Percentiles rank a stretch among this genome's conserved stretches.
Conservation (phyloP, 1,284 basidiomycete genomes). For the Malassezia nana region DNA sequence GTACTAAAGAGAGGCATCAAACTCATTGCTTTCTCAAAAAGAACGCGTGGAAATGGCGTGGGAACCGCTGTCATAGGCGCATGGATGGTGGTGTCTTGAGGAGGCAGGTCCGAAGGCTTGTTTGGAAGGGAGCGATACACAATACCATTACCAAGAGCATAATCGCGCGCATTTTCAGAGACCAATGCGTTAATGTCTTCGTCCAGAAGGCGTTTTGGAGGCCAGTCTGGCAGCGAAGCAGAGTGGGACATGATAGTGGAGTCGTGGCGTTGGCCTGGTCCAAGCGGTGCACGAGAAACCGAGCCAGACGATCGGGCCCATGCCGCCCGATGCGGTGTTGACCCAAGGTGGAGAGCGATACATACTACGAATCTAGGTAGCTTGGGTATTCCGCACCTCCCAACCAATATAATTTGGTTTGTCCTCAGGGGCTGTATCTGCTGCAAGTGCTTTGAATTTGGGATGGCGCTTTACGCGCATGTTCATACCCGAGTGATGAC, state of each 20-base stretch:
- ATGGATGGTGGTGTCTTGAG: slow-evolving; percentile 62
- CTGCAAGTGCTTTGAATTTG: background rate
- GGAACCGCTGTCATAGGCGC: slow-evolving; percentile 81
- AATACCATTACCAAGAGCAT: slow-evolving; percentile 73
- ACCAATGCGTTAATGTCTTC: background rate
- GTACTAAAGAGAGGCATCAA: slow-evolving; percentile 73
- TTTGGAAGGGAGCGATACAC: slow-evolving; percentile 61
- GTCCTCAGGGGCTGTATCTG: slow-evolving; percentile 7
- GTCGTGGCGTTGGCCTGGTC: background rate
- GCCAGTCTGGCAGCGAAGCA: slow-evolving; percentile 8
- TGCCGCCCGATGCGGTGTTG: no score
- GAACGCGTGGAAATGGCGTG: slow-evolving; percentile 66
- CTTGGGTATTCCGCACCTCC: slow-evolving; percentile 4
- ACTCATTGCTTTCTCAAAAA: slow-evolving; percentile 61
- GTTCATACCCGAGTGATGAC: slow-evolving; percentile 33
- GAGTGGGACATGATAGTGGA: background rate
- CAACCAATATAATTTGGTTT: slow-evolving; percentile 8
- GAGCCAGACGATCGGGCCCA: background rate
- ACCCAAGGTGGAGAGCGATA: background rate
- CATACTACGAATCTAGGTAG: background rate
- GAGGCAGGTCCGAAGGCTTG: slow-evolving; percentile 48
- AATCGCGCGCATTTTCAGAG: slow-evolving; percentile 51
- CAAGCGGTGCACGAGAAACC: background rate
- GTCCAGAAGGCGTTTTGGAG: slow-evolving; percentile 1
- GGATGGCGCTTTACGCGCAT: slow-evolving; percentile 32